These are phyloP conservation scores for Pistacia integerrima DNA, from an alignment of 345 rosid genomes.

Conservation along the genomic window DNA sequence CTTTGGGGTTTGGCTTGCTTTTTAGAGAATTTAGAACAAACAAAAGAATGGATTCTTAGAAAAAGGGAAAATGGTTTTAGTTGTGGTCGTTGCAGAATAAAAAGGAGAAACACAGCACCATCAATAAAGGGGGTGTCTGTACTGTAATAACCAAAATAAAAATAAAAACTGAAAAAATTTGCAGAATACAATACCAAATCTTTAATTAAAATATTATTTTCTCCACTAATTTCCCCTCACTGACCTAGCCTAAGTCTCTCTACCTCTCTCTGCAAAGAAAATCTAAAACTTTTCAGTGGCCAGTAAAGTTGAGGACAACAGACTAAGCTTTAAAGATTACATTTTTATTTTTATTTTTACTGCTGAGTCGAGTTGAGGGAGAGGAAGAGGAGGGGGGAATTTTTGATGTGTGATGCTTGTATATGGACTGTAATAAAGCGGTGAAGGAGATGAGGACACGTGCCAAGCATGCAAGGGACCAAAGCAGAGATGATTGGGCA, in stretches of 20 bases:
- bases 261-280: background rate
- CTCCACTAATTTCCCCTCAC: too few relatives aligned
- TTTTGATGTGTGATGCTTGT: background rate
- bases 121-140: slow-evolving; percentile 38
- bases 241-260: too few relatives aligned
- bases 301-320: background rate
- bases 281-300: background rate
- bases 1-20: background rate
- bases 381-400: too few relatives aligned
- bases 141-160: slow-evolving; percentile 8
- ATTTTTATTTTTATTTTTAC: too few relatives aligned
- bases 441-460: slow-evolving; percentile 22
- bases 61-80: slow-evolving; percentile 38
- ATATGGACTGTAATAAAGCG: background rate
- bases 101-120: slow-evolving; percentile 41
- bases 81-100: slow-evolving; percentile 45
- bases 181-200: slow-evolving; percentile 2
- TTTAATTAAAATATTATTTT: background rate
- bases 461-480: slow-evolving; percentile 33
- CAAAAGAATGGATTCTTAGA: slow-evolving; percentile 27
- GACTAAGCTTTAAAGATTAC: too few relatives aligned
- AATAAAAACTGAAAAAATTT: background rate
- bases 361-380: background rate
- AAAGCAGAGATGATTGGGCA: too few relatives aligned
- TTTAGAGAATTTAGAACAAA: slow-evolving; percentile 25